A percentile compares a stretch with the other conserved stretches of the same genome.
phyloP scores from a whole-genome alignment of 306 rosid genomes.

The Vigna angularis region DNA sequence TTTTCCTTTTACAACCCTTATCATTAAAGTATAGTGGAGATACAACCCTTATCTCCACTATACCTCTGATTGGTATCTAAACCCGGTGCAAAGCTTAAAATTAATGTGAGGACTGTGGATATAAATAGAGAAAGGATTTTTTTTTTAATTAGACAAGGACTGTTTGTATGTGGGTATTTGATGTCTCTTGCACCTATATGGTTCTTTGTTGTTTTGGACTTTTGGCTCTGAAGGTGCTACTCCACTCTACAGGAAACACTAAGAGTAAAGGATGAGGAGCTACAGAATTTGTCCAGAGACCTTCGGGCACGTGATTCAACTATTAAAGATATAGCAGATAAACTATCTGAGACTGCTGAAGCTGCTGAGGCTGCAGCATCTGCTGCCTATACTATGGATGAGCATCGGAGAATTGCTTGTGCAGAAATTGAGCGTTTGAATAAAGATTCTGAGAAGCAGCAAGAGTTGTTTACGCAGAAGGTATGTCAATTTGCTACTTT shows the following conservation, averaged over 20 bases:
- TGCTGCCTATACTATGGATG: constrained; percentile 93
- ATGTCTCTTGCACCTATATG: constrained; percentile 28
- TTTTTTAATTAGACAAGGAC: constrained; percentile 23
- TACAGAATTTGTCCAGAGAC: constrained; percentile 90
- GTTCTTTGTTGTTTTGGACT: constrained; percentile 35
- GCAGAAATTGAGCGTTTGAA: constrained; percentile 77
- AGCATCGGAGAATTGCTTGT: constrained; percentile 81
- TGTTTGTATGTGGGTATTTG: constrained; percentile 12
- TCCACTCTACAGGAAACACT: constrained; percentile 78
- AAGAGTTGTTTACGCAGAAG: constrained; percentile 65
- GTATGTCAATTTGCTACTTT: constrained; percentile 47
- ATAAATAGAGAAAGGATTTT: neutral
- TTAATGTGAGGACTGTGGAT: neutral
- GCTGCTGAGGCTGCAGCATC: constrained; percentile 99
- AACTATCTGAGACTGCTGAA: constrained; percentile 94
- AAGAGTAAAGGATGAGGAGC: constrained; percentile 94
- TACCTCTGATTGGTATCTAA: too few species aligned
- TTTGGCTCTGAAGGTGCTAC: constrained; percentile 37
- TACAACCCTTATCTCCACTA: too few species aligned
- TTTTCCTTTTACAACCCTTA: too few species aligned
- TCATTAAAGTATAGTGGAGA: too few species aligned
- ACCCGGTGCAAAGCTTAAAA: too few species aligned
- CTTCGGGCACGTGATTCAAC: constrained; percentile 95
- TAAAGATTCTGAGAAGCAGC: constrained; percentile 68
- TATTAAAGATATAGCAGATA: constrained; percentile 90